Percentiles rank a stretch among this genome's conserved stretches.
Conservation (phyloP, 345 rosid species). For the Euclidium syriacum region DNA sequence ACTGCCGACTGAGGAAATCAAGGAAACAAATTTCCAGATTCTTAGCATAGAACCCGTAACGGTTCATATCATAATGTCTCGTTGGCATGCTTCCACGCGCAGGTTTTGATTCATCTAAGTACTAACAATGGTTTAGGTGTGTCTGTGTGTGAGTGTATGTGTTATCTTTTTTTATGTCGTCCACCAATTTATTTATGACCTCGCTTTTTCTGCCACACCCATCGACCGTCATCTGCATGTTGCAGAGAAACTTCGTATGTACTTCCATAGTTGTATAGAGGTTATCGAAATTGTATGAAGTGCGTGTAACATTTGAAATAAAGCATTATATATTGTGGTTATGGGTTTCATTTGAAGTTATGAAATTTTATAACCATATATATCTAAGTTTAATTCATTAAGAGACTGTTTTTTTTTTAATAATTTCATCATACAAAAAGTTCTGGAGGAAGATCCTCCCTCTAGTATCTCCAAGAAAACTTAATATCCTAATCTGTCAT, state of each 20-base stretch:
- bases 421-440: not conserved
- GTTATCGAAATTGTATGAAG: not conserved
- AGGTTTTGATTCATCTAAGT: not conserved
- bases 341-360: not conserved
- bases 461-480: not conserved
- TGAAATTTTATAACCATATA: not conserved
- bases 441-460: not conserved
- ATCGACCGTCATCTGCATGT: conserved; percentile 10
- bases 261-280: not conserved
- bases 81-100: not conserved
- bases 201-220: conserved; percentile 14
- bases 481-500: not conserved
- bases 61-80: not conserved
- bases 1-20: conserved; percentile 16
- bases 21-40: conserved; percentile 1
- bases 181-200: not conserved
- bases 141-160: not conserved
- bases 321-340: not conserved
- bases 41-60: conserved; percentile 2
- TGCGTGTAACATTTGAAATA: not conserved
- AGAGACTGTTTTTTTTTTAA: not conserved
- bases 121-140: not conserved
- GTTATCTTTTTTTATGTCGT: not conserved
- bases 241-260: conserved; percentile 5
- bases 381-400: not conserved